A percentile compares a stretch with the other conserved stretches of the same genome.
phyloP scores from a whole-genome alignment of 75 land plant species.

The Pinus albicaulis region DNA sequence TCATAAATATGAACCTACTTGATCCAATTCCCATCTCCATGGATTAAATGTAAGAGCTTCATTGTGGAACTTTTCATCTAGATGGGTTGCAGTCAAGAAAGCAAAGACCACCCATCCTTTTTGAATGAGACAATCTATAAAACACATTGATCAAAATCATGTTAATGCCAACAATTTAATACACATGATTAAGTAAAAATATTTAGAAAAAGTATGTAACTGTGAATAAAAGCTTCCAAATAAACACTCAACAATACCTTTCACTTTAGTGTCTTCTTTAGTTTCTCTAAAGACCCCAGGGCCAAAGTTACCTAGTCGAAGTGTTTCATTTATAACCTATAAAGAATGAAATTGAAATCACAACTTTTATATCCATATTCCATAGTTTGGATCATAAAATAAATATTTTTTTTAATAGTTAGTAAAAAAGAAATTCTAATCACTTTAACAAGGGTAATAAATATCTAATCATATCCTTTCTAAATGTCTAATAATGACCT shows the following conservation, averaged over 20 bases:
- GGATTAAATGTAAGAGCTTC: neutral
- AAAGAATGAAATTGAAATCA: neutral
- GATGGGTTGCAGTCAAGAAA: neutral
- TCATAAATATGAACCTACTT: neutral
- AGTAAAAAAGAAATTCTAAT: too few relatives aligned
- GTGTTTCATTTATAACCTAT: slow-evolving; percentile 3
- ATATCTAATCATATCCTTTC: too few relatives aligned
- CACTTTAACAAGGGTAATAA: too few relatives aligned
- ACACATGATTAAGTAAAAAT: too few relatives aligned
- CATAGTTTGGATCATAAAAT: too few relatives aligned
- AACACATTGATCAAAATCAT: neutral
- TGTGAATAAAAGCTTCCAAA: too few relatives aligned
- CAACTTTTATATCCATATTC: too few relatives aligned
- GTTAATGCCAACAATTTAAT: too few relatives aligned
- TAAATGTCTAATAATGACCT: too few relatives aligned
- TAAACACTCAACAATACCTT: neutral
- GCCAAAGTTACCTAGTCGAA: neutral
- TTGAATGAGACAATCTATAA: neutral
- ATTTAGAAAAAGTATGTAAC: too few relatives aligned
- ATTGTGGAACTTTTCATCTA: neutral
- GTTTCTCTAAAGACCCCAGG: neutral
- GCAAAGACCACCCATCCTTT: neutral
- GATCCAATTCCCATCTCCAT: neutral
- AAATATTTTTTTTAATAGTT: too few relatives aligned
- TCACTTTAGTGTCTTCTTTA: neutral